Conservation (phyloP, 2,329 filamentous ascomycete species). For the Coniochaeta sp. region DNA sequence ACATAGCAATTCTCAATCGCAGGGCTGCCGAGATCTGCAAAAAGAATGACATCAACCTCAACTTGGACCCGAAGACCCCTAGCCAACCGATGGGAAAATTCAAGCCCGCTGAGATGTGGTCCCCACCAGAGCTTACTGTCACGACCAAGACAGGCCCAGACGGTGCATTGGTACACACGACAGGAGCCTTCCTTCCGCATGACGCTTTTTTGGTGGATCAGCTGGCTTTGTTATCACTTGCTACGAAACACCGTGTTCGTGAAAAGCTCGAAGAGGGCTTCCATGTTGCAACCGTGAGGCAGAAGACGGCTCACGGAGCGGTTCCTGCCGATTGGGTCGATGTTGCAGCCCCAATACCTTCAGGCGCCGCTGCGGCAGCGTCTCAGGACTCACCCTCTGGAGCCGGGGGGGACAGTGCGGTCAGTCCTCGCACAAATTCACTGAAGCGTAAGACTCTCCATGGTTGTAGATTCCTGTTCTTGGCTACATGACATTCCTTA, state of each 20-base stretch:
- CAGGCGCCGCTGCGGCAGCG: constrained; percentile 26
- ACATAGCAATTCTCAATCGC: constrained; percentile 53
- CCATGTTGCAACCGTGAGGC: constrained; percentile 62
- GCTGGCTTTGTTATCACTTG: constrained; percentile 73
- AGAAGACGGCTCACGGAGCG: constrained; percentile 71
- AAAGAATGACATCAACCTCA: constrained; percentile 50
- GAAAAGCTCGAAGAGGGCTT: constrained; percentile 72
- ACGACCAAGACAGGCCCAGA: constrained; percentile 53
- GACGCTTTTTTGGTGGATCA: constrained; percentile 76
- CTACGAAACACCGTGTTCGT: constrained; percentile 71
- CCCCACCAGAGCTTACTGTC: constrained; percentile 46
- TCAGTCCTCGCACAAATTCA: constrained; percentile 46
- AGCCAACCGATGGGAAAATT: constrained; percentile 38
- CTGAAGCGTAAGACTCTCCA: constrained; percentile 50
- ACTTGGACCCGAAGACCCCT: constrained; percentile 46
- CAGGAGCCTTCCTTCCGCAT: constrained; percentile 64
- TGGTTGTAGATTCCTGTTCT: not conserved
- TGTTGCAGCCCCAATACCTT: constrained; percentile 52
- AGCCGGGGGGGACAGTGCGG: constrained; percentile 33
- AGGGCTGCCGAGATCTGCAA: constrained; percentile 51
- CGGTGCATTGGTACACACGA: constrained; percentile 52
- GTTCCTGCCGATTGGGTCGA: constrained; percentile 71
- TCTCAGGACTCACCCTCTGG: not conserved
- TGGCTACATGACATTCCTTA: not conserved
- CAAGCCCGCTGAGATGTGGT: constrained; percentile 37